phyloP scores from a whole-genome alignment of 2,329 filamentous ascomycete genomes.

The Proliferodiscus dingleyae region DNA sequence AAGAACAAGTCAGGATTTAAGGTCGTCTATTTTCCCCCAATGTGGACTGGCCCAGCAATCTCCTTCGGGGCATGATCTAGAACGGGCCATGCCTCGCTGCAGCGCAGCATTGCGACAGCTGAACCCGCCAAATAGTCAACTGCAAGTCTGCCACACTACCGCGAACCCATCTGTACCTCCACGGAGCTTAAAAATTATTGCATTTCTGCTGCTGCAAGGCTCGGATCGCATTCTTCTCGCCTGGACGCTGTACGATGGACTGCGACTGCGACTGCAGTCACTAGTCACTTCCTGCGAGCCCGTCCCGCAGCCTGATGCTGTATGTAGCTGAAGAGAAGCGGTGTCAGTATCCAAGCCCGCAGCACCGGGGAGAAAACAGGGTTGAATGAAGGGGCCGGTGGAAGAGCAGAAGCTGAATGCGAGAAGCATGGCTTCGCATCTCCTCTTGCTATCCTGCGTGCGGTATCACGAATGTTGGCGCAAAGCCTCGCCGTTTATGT shows the following conservation, averaged over 20 bases:
- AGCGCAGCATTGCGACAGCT: neutral
- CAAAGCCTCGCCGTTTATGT: too few relatives aligned
- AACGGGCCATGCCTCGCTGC: conserved; percentile 3
- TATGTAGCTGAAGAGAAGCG: neutral
- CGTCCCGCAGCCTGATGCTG: neutral
- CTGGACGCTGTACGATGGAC: neutral
- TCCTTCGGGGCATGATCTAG: conserved; percentile 11
- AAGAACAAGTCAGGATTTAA: neutral
- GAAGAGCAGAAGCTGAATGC: neutral
- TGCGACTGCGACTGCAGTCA: neutral
- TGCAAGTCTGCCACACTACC: neutral
- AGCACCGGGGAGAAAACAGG: too few relatives aligned
- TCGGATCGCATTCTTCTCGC: too few relatives aligned
- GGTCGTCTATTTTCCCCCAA: conserved; percentile 21
- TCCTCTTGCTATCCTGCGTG: too few relatives aligned
- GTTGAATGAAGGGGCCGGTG: neutral
- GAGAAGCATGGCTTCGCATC: neutral
- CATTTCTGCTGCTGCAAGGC: neutral
- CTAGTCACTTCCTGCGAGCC: neutral
- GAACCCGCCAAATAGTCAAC: neutral
- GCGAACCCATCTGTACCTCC: neutral
- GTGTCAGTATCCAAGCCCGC: neutral
- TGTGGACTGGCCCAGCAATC: conserved; percentile 8
- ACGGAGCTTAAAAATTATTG: neutral
- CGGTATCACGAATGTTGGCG: too few relatives aligned